Base-by-base conservation (phyloP, 805 yeast genomes). In the Clavispora santaluciae region DNA sequence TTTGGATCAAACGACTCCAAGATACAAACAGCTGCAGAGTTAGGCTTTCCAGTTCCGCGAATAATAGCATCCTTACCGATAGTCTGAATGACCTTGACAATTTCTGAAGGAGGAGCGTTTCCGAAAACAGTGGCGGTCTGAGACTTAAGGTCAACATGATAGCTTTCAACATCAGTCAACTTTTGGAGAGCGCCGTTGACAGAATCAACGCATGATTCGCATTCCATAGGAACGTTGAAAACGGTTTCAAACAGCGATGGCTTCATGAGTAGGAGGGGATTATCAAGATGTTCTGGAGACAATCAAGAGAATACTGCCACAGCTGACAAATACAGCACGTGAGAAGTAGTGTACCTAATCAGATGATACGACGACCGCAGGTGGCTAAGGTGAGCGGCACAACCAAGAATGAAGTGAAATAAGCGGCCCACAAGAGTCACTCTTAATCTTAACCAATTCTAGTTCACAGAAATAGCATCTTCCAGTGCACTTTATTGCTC, bases 61-160 rank as follows among this genome's bases (percentile, higher is more conserved):
- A 91, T 83, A 48, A 91, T 86, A 3, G 96, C 96, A 56, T 91
- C 97, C 48, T 80, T 77, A 1, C 97, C 96, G 3, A 82, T 79
- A 2, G 56, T 56, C 59, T 84, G 90, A 42, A 91, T 76, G 0
- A 85, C 76, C 38, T 66, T 65, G 28, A 89, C 81, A 28, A 90
- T 76, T 11, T 60, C 63, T 1, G 95, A 85, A 1, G 98, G 98
- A 5, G 96, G 81, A 3, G 76, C 70, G 1, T 74, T 58, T 3
- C 96, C 95, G 18, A 66, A 64, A 3, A 90, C 83, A 2, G 79
- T 69, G 26, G 89, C 89, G 23, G 79, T 64, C 54, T 87, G 79
- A 9, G 73, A 61, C 6, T 61, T 51, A 16, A 89, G 63, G 55
- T 85, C 82, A 41, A 86, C 68, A 44, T 78, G 73, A 49, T 75